These are phyloP conservation scores for Mucuna pruriens DNA, from an alignment of 306 rosid species.

Conservation along the genomic window DNA sequence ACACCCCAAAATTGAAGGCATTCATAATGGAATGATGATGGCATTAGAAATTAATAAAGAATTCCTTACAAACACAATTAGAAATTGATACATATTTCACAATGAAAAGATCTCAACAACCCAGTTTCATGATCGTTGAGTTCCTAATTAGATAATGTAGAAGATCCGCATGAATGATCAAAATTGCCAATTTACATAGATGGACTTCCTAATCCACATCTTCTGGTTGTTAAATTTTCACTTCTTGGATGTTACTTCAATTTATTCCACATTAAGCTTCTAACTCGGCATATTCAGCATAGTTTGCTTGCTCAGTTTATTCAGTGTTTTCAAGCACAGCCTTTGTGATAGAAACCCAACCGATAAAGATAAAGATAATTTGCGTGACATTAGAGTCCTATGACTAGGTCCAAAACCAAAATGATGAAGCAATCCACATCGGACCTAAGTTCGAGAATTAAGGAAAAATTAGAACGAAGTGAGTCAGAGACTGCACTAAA, in stretches of 20 bases:
- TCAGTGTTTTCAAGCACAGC: conserved; percentile 12
- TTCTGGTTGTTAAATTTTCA: conserved; percentile 13
- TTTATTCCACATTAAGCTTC: neutral
- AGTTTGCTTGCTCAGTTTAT: conserved; percentile 4
- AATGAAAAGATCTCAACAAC: conserved; percentile 14
- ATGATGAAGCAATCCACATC: no score
- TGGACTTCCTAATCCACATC: conserved; percentile 23
- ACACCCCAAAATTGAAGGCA: conserved; percentile 23
- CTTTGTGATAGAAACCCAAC: no score
- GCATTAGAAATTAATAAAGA: conserved; percentile 18
- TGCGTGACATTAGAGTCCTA: no score
- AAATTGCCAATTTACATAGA: conserved; percentile 27
- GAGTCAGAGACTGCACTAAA: no score
- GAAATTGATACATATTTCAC: conserved; percentile 5
- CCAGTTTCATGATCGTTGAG: conserved; percentile 15
- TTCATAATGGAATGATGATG: conserved; percentile 29
- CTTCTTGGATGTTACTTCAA: neutral
- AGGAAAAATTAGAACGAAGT: no score
- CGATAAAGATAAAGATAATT: no score
- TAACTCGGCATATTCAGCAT: conserved; percentile 3
- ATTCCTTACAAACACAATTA: conserved; percentile 1
- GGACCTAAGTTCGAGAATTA: no score
- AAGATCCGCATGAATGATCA: conserved; percentile 26
- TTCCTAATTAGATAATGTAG: conserved; percentile 1
- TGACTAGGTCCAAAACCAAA: no score